A percentile compares a stretch with the other conserved stretches of the same genome.
Evolutionary conservation across 257 asterid genomes (phyloP).

Genomic region (Anisodus tanguticus): DNA sequence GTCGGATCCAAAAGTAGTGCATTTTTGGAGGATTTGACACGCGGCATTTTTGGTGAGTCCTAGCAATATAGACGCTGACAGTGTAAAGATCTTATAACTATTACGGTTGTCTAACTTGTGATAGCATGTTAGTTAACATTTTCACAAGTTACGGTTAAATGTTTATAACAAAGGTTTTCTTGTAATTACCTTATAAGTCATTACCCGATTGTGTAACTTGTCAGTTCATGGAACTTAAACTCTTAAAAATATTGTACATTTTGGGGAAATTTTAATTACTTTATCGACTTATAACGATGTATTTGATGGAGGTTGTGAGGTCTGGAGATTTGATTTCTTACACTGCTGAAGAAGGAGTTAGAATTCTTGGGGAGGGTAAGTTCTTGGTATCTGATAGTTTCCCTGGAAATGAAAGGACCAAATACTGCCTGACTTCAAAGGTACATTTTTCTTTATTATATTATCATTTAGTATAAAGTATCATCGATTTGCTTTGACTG

Average conservation of each 20-base stretch:
- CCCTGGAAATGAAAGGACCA: slow-evolving; percentile 86
- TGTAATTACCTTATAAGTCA: background rate
- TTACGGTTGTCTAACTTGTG: background rate
- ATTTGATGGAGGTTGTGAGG: slow-evolving; percentile 46
- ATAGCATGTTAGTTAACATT: background rate
- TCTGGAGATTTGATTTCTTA: slow-evolving; percentile 73
- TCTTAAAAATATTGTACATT: background rate
- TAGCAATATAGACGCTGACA: background rate
- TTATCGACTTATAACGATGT: background rate
- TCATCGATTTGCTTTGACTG: background rate
- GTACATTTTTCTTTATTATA: slow-evolving; percentile 36
- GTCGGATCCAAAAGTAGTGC: background rate
- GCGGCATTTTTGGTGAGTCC: background rate
- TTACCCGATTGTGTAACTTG: background rate
- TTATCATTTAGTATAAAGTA: background rate
- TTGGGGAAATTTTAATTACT: background rate
- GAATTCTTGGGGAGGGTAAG: slow-evolving; percentile 76
- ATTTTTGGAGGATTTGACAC: background rate
- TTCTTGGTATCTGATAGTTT: slow-evolving; percentile 85
- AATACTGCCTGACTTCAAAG: slow-evolving; percentile 83
- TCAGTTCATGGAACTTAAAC: background rate
- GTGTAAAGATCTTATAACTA: background rate
- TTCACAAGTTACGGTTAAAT: background rate
- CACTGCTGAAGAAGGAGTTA: slow-evolving; percentile 89
- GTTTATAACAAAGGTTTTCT: background rate